Conservation (phyloP, 2,329 filamentous ascomycete species). For the Colletotrichum sp. region DNA sequence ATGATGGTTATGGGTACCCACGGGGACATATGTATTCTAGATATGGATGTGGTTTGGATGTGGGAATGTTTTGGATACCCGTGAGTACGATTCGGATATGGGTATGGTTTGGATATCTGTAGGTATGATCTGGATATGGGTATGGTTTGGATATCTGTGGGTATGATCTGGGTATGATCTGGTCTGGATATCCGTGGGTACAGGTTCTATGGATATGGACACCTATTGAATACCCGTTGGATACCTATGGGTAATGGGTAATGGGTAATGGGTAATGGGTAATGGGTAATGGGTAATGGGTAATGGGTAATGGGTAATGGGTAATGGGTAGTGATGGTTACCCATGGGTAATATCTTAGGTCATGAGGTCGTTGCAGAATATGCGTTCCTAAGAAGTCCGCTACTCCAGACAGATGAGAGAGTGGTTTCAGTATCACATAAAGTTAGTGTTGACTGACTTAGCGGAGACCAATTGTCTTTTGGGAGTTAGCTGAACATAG, state of each 20-base stretch:
- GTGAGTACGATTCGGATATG: too few relatives aligned
- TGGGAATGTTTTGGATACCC: too few relatives aligned
- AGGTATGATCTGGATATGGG: too few relatives aligned
- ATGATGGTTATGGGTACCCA: background rate
- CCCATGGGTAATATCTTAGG: too few relatives aligned
- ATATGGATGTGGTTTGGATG: background rate
- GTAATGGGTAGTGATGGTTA: background rate
- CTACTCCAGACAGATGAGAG: background rate
- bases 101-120: too few relatives aligned
- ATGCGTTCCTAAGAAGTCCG: background rate
- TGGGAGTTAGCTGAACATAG: rapidly evolving
- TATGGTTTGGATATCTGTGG: too few relatives aligned
- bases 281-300: background rate
- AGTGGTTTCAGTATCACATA: background rate
- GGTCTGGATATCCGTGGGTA: background rate
- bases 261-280: background rate
- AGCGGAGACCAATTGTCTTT: background rate
- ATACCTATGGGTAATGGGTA: background rate
- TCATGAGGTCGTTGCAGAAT: background rate
- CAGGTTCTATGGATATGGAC: background rate
- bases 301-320: background rate
- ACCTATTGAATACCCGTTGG: background rate
- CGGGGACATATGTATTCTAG: background rate
- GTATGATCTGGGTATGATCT: too few relatives aligned
- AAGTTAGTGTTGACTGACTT: background rate